Conservation (phyloP, 1,284 basidiomycete genomes). For the Ustilago hordei region DNA sequence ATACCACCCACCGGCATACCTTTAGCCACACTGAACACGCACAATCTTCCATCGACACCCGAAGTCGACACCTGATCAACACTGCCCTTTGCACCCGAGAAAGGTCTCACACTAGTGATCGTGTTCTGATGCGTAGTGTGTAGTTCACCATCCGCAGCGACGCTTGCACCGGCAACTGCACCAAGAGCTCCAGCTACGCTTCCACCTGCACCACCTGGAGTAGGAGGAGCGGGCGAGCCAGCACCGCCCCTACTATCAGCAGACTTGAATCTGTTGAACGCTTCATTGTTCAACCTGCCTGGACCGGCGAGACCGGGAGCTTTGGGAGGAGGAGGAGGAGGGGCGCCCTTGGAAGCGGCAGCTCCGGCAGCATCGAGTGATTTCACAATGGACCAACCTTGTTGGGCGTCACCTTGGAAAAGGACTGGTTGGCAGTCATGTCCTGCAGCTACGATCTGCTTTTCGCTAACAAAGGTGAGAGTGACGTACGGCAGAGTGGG, state of each 20-base stretch:
- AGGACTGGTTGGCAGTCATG: conserved; percentile 95
- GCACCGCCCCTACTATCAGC: conserved; percentile 84
- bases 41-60: conserved; percentile 94
- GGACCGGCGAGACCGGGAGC: conserved; percentile 47
- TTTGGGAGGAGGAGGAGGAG: conserved; percentile 65
- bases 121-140: conserved; percentile 93
- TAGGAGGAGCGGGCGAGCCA: conserved; percentile 64
- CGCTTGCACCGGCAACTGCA: conserved; percentile 74
- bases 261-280: conserved; percentile 93
- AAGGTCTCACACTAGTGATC: conserved; percentile 77
- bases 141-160: conserved; percentile 76
- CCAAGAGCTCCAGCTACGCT: conserved; percentile 76
- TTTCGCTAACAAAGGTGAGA: conserved; percentile 81
- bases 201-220: conserved; percentile 51
- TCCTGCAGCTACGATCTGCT: conserved; percentile 80
- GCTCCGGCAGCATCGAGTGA: conserved; percentile 64
- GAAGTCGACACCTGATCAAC: conserved; percentile 86
- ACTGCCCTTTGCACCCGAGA: conserved; percentile 70
- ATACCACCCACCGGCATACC: conserved; percentile 54
- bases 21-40: conserved; percentile 83
- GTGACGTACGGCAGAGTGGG: conserved; percentile 67
- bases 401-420: conserved; percentile 59
- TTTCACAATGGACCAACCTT: conserved; percentile 61
- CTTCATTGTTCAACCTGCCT: conserved; percentile 90
- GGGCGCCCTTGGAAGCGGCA: conserved; percentile 61